Evolutionary conservation across 108 stramenopile species (phyloP), one percentile per base, ranked within the genome.

Genomic region (Nitzschia putrida): DNA sequence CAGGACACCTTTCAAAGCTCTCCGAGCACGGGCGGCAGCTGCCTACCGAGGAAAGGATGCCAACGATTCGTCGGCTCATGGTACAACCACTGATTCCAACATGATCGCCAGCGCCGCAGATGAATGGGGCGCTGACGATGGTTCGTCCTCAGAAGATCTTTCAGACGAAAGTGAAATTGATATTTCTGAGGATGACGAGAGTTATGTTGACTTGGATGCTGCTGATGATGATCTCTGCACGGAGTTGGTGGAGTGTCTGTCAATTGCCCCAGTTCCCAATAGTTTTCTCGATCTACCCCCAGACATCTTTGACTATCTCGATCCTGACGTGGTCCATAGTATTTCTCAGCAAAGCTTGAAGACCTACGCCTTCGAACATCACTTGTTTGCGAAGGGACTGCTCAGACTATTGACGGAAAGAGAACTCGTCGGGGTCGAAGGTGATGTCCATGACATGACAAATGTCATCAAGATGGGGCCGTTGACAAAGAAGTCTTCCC

Each of bases 391-490:
- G 42, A 78, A 74, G 45, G 86, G 86, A 5, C 52, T 87, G 29
- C 63, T 93, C 53, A 76, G 83, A 23, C 57, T 93, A 53, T 65
- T 93, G 16, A 71, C 73, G 13, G 85, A 90, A 64, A 81, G 83
- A 37, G 92, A 93, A 74, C 61, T 81, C 40, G 61, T 82, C 21
- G 65, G 76, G 14, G 81, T 87, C 14, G 79, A 80, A 38, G 85
- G 66, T 8, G 77, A 74, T 40, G 63, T 76, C 16, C 51, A 84
- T 51, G 79, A 75, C 26, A 55, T 42, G 29, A 54, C 74, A 39
- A 82, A 87, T 69, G 78, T 83, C 39, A 52, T 84, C 29, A 93
- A 90, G 64, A 76, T 74, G 61, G 92, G 92, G 21, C 79, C 83
- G 16, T 57, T 93, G 21, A 84, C 78, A 52, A 93, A 89, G 72